Evolutionary conservation across 768 basidiomycete genomes (phyloP), one percentile per base, ranked within the genome.

Genomic region (Tephrocybe sp.): DNA sequence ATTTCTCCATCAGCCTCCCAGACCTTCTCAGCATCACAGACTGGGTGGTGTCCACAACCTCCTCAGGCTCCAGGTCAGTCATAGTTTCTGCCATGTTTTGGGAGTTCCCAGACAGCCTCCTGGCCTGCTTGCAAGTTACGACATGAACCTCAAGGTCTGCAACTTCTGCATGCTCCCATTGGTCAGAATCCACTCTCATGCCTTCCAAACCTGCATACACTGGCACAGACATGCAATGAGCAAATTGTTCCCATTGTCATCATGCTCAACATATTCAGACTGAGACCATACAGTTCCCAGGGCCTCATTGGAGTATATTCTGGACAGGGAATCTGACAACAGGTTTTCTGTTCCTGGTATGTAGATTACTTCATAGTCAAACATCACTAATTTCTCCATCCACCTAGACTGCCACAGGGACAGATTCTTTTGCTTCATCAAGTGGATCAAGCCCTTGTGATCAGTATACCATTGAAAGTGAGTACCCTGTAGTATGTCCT

Each of bases 41-140:
- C n/a, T n/a, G n/a, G n/a, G n/a, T n/a, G n/a, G n/a, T n/a, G n/a
- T n/a, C n/a, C n/a, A n/a, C n/a, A n/a, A n/a, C n/a, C n/a, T n/a
- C n/a, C n/a, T n/a, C n/a, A n/a, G n/a, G n/a, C n/a, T n/a, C n/a
- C n/a, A n/a, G n/a, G n/a, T n/a, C n/a, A n/a, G n/a, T n/a, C n/a
- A n/a, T n/a, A n/a, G 42, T 59, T 61, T 9, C 41, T 37, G 49
- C 19, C 57, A 0, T 30, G n/a, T 15, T 44, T 51, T 26, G 62
- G 36, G 25, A 57, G 2, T 27, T 35, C 16, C 36, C 58, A 13
- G 39, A 57, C n/a, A n/a, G n/a, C n/a, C n/a, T n/a, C n/a, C n/a
- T n/a, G n/a, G n/a, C n/a, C n/a, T n/a, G n/a, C n/a, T n/a, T n/a
- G n/a, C n/a, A n/a, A n/a, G n/a, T n/a, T n/a, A n/a, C n/a, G n/a